These are phyloP conservation scores for Citrullus amarus DNA, from an alignment of 306 rosid genomes.

Conservation along the genomic window DNA sequence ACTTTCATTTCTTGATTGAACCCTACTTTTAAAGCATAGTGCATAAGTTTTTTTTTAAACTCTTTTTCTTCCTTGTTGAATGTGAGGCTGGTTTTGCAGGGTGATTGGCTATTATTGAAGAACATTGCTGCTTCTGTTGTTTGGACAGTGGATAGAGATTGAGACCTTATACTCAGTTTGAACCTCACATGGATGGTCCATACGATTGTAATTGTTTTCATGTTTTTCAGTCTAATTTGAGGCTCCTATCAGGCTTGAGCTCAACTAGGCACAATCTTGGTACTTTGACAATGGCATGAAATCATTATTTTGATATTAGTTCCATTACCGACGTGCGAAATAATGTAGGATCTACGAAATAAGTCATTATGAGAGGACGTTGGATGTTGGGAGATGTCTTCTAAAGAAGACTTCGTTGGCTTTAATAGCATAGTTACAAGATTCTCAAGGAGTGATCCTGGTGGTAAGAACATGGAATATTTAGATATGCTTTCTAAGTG, in stretches of 20 bases:
- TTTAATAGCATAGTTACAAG: too few species aligned
- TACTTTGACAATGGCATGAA: background rate
- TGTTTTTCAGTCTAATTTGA: background rate
- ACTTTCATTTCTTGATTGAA: conserved; percentile 4
- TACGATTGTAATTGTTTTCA: background rate
- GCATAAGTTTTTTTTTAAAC: background rate
- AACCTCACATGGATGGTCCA: background rate
- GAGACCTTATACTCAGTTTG: background rate
- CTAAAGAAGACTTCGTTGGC: too few species aligned
- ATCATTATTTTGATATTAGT: background rate
- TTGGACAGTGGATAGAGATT: background rate
- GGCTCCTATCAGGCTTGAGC: background rate
- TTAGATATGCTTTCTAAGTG: too few species aligned
- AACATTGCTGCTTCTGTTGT: conserved; percentile 3
- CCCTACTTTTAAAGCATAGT: background rate
- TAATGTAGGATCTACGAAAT: background rate
- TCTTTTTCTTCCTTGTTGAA: background rate
- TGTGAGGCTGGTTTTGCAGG: background rate
- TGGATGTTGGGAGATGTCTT: too few species aligned
- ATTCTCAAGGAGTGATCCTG: too few species aligned
- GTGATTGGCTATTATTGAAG: background rate
- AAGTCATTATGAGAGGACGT: too few species aligned
- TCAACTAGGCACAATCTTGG: background rate
- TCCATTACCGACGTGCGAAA: background rate
- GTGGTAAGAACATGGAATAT: too few species aligned